A percentile compares a stretch with the other conserved stretches of the same genome.
Conservation (phyloP, 2,329 filamentous ascomycete genomes). For the Pseudocercospora macadamiae region DNA sequence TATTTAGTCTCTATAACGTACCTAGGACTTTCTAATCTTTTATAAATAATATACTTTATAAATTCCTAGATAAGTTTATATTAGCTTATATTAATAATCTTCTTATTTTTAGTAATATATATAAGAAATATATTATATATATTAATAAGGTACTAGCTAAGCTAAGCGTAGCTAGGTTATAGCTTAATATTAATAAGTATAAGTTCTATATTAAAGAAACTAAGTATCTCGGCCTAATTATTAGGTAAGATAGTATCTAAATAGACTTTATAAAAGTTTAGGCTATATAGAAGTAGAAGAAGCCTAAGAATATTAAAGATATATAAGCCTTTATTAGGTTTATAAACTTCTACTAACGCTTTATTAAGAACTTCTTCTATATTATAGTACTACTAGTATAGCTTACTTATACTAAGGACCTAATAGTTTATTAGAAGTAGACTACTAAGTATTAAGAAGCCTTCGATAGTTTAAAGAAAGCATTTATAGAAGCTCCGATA, state of each 20-base stretch:
- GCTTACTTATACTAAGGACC: too few relatives aligned
- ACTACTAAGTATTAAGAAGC: background rate
- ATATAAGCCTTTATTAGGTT: too few relatives aligned
- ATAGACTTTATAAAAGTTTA: slow-evolving; percentile 24
- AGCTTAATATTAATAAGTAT: slow-evolving; percentile 27
- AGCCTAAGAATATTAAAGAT: too few relatives aligned
- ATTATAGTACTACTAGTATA: too few relatives aligned
- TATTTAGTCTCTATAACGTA: background rate
- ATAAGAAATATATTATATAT: too few relatives aligned
- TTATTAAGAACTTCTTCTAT: too few relatives aligned
- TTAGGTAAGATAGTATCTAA: slow-evolving; percentile 13
- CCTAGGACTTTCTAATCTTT: slow-evolving; percentile 9
- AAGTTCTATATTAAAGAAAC: slow-evolving; percentile 25
- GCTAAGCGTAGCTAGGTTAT: slow-evolving; percentile 15
- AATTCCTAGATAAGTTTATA: slow-evolving; percentile 11
- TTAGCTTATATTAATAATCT: slow-evolving; percentile 11
- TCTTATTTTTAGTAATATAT: slow-evolving; percentile 7
- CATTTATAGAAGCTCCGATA: background rate
- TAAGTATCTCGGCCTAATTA: slow-evolving; percentile 27
- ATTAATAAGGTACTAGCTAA: slow-evolving; percentile 20
- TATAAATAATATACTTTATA: too few relatives aligned
- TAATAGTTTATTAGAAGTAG: too few relatives aligned
- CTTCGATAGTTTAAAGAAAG: background rate
- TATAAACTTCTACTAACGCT: too few relatives aligned
- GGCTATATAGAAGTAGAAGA: too few relatives aligned